phyloP scores from a whole-genome alignment of 371 early-diverging fungal species.

The Nematocida minor region DNA sequence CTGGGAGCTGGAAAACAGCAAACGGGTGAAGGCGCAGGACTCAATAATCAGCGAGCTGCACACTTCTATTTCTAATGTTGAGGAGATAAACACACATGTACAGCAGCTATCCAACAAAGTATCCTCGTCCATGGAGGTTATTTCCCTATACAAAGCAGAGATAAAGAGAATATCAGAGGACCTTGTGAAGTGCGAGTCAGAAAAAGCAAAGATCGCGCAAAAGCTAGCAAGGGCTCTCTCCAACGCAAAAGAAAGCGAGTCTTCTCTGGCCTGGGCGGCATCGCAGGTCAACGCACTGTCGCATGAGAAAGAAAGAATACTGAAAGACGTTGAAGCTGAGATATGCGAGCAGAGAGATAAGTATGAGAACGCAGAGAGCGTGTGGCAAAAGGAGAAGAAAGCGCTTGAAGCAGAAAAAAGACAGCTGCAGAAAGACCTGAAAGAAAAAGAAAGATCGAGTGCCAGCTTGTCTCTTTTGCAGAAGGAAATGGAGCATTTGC shows the following conservation, averaged over 20 bases:
- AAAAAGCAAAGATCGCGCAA: not conserved
- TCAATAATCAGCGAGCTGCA: not conserved
- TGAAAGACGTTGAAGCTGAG: conserved; percentile 40
- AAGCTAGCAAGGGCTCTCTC: not conserved
- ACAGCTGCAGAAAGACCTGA: conserved; percentile 36
- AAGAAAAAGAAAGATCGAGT: conserved; percentile 13
- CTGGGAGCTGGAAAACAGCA: not conserved
- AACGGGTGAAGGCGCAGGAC: not conserved
- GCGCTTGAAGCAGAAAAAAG: conserved; percentile 14
- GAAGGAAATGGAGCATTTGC: not conserved
- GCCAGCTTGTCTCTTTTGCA: not conserved
- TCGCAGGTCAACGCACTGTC: not conserved
- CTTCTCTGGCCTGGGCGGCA: not conserved
- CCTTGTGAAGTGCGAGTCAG: not conserved
- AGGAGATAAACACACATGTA: not conserved
- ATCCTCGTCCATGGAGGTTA: not conserved
- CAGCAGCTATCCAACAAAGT: not conserved
- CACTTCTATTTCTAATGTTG: not conserved
- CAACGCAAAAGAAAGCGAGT: not conserved
- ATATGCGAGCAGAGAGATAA: conserved; percentile 16
- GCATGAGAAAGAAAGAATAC: conserved; percentile 6
- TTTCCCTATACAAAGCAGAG: conserved; percentile 28
- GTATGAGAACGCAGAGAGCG: conserved; percentile 26
- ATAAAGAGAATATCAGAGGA: not conserved
- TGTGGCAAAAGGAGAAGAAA: not conserved